A percentile compares a stretch with the other conserved stretches of the same genome.
Evolutionary conservation across 2,329 filamentous ascomycete species (phyloP).

Genomic region (Malbranchea cinnamomea): DNA sequence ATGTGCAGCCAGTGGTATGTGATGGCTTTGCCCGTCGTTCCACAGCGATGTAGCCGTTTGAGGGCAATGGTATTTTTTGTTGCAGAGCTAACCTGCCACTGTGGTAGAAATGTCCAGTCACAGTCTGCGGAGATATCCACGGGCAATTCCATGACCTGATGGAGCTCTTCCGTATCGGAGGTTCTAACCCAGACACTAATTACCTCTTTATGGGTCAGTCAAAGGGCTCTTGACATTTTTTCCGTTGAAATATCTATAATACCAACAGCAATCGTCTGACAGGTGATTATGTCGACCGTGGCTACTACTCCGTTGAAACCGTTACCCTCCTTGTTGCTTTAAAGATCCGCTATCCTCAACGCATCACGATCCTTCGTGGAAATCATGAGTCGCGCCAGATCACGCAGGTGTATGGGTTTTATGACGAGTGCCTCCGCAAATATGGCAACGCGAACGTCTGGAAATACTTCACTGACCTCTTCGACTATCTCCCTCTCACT

Average conservation of each 20-base stretch:
- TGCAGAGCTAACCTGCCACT: too few species aligned
- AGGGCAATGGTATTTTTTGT: too few species aligned
- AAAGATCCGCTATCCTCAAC: slow-evolving; percentile 53
- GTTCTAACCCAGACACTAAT: slow-evolving; percentile 89
- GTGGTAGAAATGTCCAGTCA: slow-evolving; percentile 48
- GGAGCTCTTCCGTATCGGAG: slow-evolving; percentile 90
- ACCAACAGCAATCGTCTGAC: slow-evolving; percentile 24
- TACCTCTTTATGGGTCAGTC: slow-evolving; percentile 80
- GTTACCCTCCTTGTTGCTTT: slow-evolving; percentile 58
- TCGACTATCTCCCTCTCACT: slow-evolving; percentile 60
- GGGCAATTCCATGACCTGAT: slow-evolving; percentile 97
- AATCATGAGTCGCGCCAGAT: slow-evolving; percentile 67
- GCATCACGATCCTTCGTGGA: slow-evolving; percentile 57
- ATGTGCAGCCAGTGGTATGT: slow-evolving; percentile 93
- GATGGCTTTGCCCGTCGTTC: slow-evolving; percentile 14
- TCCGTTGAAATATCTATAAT: background rate
- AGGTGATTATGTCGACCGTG: slow-evolving; percentile 59
- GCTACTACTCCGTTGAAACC: slow-evolving; percentile 60
- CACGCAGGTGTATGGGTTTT: slow-evolving; percentile 65
- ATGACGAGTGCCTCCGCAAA: slow-evolving; percentile 63
- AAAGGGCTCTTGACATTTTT: background rate
- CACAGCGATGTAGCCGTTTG: too few species aligned
- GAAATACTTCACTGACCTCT: slow-evolving; percentile 67
- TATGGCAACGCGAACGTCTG: slow-evolving; percentile 65
- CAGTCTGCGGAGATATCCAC: slow-evolving; percentile 95